These are phyloP conservation scores for Monosporascus sp. DNA, from an alignment of 2,329 filamentous ascomycete species.

Conservation along the genomic window DNA sequence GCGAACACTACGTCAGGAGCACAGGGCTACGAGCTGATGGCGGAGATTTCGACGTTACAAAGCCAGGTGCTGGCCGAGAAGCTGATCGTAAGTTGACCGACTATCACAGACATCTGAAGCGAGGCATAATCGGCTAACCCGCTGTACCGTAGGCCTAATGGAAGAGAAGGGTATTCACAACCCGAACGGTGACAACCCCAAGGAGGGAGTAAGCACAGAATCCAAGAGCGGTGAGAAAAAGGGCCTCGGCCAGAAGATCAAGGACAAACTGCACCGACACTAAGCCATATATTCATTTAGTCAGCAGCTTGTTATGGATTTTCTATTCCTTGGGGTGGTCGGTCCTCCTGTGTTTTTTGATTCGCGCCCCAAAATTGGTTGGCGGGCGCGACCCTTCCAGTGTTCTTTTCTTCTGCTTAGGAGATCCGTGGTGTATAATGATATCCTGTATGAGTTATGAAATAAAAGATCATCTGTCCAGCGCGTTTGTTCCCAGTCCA, in stretches of 20 bases:
- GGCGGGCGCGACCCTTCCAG: no score
- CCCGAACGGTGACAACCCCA: constrained; percentile 8
- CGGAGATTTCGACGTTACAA: constrained; percentile 61
- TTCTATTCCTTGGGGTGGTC: background rate
- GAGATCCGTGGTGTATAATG: no score
- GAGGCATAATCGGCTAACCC: background rate
- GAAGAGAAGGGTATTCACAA: constrained; percentile 47
- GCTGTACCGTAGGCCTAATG: constrained; percentile 41
- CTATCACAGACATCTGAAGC: no score
- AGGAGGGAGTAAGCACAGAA: constrained; percentile 17
- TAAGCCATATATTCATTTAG: constrained; percentile 10
- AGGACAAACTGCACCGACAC: constrained; percentile 60
- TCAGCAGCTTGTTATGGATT: background rate
- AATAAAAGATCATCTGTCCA: no score
- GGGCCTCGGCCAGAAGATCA: constrained; percentile 60
- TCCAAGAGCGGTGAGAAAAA: constrained; percentile 37
- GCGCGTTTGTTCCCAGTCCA: no score
- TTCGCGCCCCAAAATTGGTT: no score
- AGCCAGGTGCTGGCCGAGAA: constrained; percentile 60
- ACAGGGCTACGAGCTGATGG: constrained; percentile 59
- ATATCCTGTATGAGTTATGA: no score
- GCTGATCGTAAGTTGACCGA: constrained; percentile 52
- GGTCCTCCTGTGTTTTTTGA: no score
- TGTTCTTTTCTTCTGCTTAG: no score
- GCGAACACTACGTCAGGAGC: constrained; percentile 53